Evolutionary conservation across 306 rosid genomes (phyloP).

Genomic region (Vigna unguiculata): DNA sequence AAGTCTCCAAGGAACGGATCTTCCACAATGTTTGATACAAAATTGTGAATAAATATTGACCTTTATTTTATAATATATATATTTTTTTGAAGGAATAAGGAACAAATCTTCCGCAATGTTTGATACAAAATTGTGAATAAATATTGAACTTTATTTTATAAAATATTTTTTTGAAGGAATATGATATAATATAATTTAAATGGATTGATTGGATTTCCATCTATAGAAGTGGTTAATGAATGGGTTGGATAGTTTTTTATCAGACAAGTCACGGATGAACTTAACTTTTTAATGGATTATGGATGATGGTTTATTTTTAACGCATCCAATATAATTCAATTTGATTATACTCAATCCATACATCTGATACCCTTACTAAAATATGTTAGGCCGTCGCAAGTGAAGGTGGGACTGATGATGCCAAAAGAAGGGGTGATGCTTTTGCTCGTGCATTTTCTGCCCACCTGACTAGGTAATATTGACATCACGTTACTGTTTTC

Average conservation of each 20-base stretch:
- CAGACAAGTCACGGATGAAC: background rate
- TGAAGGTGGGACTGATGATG: conserved; percentile 92
- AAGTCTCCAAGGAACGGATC: background rate
- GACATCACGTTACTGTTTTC: background rate
- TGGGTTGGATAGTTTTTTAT: background rate
- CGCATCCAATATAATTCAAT: background rate
- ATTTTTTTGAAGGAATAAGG: background rate
- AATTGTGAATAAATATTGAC: background rate
- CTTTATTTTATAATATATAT: background rate
- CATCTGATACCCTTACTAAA: conserved; percentile 13
- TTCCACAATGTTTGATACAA: background rate
- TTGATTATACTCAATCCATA: background rate
- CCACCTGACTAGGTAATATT: conserved; percentile 72
- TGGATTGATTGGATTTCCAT: background rate
- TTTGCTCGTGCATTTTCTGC: conserved; percentile 89
- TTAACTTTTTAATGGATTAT: background rate
- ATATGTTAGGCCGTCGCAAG: conserved; percentile 86
- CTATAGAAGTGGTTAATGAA: background rate
- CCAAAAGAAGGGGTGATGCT: conserved; percentile 90
- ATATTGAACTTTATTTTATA: background rate
- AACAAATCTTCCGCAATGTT: too few species aligned
- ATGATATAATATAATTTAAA: background rate
- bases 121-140: background rate
- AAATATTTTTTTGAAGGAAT: background rate
- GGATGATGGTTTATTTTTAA: background rate